A percentile compares a stretch with the other conserved stretches of the same genome.
Conservation (phyloP, 192 early-diverging fungal genomes). For the Geranomyces michiganensis region DNA sequence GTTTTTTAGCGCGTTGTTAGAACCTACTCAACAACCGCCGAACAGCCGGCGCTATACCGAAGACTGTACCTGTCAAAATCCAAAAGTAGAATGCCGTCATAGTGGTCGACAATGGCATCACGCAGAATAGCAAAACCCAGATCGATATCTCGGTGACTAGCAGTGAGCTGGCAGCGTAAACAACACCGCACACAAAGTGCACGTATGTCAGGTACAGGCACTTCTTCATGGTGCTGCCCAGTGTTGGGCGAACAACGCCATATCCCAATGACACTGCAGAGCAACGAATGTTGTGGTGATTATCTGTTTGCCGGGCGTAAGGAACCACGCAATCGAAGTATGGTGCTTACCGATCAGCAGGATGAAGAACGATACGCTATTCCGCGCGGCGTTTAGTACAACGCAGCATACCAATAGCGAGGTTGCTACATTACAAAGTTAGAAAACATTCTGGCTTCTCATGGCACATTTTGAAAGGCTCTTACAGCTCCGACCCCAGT, state of each 20-base stretch:
- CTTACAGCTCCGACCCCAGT: conserved; percentile 36
- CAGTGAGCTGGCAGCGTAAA: conserved; percentile 84
- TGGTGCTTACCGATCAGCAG: conserved; percentile 70
- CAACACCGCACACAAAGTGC: conserved; percentile 86
- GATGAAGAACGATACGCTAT: conserved; percentile 95
- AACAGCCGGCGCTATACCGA: neutral
- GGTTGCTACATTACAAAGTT: conserved; percentile 37
- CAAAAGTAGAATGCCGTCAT: conserved; percentile 96
- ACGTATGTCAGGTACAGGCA: conserved; percentile 74
- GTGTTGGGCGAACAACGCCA: conserved; percentile 91
- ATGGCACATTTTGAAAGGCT: too few species aligned
- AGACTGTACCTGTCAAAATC: conserved; percentile 71
- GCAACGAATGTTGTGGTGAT: too few species aligned
- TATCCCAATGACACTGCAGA: conserved; percentile 83
- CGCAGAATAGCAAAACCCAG: conserved; percentile 71
- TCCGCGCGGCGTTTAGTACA: conserved; percentile 84
- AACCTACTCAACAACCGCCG: too few species aligned
- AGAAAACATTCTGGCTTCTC: too few species aligned
- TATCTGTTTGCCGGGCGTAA: neutral
- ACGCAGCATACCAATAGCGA: conserved; percentile 75
- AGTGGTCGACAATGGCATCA: conserved; percentile 84
- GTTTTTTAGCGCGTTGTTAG: too few species aligned
- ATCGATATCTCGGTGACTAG: conserved; percentile 67
- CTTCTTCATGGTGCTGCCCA: conserved; percentile 88
- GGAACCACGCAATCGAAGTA: neutral